These are phyloP conservation scores for Fragaria iinumae DNA, from an alignment of 306 rosid genomes.

Conservation along the genomic window DNA sequence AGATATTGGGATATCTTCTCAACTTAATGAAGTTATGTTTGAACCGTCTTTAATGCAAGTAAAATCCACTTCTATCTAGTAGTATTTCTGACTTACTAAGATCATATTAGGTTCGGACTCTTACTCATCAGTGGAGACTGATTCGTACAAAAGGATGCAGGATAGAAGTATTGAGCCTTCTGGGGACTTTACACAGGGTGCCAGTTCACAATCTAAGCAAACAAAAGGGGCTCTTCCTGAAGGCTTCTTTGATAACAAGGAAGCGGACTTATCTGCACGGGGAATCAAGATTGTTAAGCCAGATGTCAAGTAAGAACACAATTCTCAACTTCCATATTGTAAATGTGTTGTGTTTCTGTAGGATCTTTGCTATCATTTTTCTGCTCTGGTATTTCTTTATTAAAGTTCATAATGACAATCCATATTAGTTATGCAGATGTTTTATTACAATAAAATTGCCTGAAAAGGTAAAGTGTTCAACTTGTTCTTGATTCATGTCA, in stretches of 20 bases:
- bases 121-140: conserved; percentile 28
- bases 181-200: conserved; percentile 32
- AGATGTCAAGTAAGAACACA: conserved; percentile 75
- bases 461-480: background rate
- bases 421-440: background rate
- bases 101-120: conserved; percentile 43
- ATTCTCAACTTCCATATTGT: conserved; percentile 11
- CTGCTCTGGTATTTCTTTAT: background rate
- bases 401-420: background rate
- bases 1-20: background rate
- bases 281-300: conserved; percentile 88
- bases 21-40: background rate
- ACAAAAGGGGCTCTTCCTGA: conserved; percentile 79
- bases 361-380: background rate
- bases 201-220: conserved; percentile 59
- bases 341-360: background rate
- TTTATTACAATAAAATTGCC: background rate
- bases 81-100: background rate
- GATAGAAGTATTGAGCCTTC: conserved; percentile 34
- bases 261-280: conserved; percentile 85
- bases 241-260: conserved; percentile 97
- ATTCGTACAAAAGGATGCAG: conserved; percentile 31
- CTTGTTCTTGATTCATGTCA: background rate
- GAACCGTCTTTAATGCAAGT: background rate
- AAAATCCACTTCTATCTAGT: background rate